phyloP scores from a whole-genome alignment of 192 early-diverging fungal species.

The Cladochytrium replicatum region DNA sequence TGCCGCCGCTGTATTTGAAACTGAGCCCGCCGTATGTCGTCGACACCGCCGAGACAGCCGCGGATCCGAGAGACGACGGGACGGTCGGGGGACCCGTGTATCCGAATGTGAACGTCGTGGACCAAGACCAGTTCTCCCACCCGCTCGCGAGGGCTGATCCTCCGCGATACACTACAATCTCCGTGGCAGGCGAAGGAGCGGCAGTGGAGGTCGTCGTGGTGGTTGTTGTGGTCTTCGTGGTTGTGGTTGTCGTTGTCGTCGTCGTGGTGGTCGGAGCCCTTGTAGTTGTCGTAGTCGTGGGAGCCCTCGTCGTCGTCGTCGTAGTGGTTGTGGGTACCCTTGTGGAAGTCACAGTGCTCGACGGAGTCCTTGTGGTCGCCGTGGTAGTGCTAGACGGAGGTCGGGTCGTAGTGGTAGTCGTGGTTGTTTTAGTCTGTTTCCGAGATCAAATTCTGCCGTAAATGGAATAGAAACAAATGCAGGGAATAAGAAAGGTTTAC shows the following conservation, averaged over 20 bases:
- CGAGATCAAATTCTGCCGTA: no score
- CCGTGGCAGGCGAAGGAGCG: neutral
- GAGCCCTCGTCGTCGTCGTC: neutral
- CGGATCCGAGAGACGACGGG: neutral
- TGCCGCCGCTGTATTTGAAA: neutral
- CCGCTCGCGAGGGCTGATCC: neutral
- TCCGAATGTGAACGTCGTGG: neutral
- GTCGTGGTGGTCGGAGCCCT: neutral
- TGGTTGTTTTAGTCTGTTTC: no score
- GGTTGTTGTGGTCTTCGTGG: neutral
- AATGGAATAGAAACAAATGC: no score
- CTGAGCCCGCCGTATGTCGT: neutral
- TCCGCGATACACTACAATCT: neutral
- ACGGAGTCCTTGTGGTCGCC: neutral
- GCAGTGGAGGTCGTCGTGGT: neutral
- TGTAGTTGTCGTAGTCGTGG: neutral
- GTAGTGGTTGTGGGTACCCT: neutral
- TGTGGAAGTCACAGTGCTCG: neutral
- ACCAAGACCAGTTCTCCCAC: neutral
- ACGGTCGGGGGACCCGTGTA: neutral
- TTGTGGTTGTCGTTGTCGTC: neutral
- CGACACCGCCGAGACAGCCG: neutral
- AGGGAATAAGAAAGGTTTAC: no score
- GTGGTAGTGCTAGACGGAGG: neutral
- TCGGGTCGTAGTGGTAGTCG: neutral